These are phyloP conservation scores for Nicotiana paniculata DNA, from an alignment of 257 asterid species.

Conservation along the genomic window DNA sequence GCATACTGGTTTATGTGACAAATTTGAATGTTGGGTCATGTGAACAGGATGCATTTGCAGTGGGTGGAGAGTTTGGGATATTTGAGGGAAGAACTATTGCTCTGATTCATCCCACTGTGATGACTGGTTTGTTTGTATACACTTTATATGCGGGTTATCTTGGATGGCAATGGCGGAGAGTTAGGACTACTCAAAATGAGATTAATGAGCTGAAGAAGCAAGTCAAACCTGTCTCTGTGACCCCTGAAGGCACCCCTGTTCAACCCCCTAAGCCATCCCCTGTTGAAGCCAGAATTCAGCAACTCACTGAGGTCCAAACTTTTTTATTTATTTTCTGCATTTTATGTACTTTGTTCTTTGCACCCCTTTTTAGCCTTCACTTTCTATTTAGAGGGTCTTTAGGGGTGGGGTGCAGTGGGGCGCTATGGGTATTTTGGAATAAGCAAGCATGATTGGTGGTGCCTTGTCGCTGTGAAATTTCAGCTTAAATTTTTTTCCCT, in stretches of 20 bases:
- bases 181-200: slow-evolving; percentile 72
- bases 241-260: slow-evolving; percentile 50
- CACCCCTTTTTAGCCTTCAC: neutral
- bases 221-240: slow-evolving; percentile 60
- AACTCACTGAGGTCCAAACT: slow-evolving; percentile 64
- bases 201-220: slow-evolving; percentile 74
- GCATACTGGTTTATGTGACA: neutral
- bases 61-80: slow-evolving; percentile 76
- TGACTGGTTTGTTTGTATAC: slow-evolving; percentile 63
- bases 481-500: neutral
- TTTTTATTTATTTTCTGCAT: neutral
- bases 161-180: slow-evolving; percentile 99
- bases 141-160: slow-evolving; percentile 86
- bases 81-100: slow-evolving; percentile 81
- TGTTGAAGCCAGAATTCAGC: slow-evolving; percentile 63
- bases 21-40: neutral
- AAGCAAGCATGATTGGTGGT: neutral
- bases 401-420: neutral
- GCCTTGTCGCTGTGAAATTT: neutral
- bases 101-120: slow-evolving; percentile 70
- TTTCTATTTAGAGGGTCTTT: neutral
- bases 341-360: neutral
- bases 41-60: slow-evolving; percentile 69
- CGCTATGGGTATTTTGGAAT: neutral
- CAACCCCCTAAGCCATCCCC: slow-evolving; percentile 58